A percentile compares a stretch with the other conserved stretches of the same genome.
Conservation (phyloP, 192 early-diverging fungal genomes). For the Umbelopsis isabellina region DNA sequence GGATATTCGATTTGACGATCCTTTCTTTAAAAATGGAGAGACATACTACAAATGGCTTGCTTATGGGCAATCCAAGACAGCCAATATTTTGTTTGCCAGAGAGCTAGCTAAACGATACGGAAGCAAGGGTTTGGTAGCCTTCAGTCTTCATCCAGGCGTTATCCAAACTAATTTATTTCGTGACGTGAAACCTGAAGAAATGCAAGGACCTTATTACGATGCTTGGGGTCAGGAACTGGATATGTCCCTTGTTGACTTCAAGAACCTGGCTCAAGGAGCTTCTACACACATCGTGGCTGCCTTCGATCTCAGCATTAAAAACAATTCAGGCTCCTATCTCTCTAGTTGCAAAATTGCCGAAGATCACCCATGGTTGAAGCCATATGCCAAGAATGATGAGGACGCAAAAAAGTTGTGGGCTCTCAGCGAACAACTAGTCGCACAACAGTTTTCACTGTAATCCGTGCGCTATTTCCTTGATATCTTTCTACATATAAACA, state of each 20-base stretch:
- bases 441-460: too few species aligned
- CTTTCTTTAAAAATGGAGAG: constrained; percentile 18
- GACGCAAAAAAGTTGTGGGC: neutral
- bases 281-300: constrained; percentile 13
- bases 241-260: neutral
- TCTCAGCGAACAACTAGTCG: neutral
- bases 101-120: constrained; percentile 14
- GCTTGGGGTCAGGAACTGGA: neutral
- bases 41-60: neutral
- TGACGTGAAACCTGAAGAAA: neutral
- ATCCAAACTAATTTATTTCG: neutral
- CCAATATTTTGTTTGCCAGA: constrained; percentile 57
- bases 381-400: neutral
- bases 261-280: neutral
- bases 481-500: too few species aligned
- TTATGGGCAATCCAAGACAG: constrained; percentile 50
- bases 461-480: too few species aligned
- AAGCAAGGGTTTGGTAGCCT: constrained; percentile 9
- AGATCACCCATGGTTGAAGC: neutral
- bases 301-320: neutral
- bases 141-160: constrained; percentile 22
- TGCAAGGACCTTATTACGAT: neutral
- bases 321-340: neutral
- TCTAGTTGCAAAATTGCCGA: neutral
- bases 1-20: constrained; percentile 20